phyloP scores from a whole-genome alignment of 805 yeast genomes.

The Kregervanrija fluxuum region DNA sequence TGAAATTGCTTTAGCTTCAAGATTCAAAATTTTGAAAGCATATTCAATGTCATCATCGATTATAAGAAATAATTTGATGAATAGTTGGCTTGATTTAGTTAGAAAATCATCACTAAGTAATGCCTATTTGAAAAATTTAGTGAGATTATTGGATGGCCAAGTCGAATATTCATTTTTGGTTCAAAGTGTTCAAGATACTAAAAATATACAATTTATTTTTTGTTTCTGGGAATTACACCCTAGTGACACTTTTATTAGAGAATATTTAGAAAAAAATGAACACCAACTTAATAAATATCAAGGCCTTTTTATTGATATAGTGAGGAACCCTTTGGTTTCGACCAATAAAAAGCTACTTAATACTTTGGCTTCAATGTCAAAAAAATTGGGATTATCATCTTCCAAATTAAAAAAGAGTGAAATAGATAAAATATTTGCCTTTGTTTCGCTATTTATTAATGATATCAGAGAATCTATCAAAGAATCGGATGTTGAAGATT shows the following conservation, averaged over 20 bases:
- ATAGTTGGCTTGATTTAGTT: slow-evolving; percentile 19
- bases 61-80: slow-evolving; percentile 8
- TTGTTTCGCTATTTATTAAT: slow-evolving; percentile 12
- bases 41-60: slow-evolving; percentile 11
- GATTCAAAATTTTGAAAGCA: slow-evolving; percentile 16
- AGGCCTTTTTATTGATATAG: slow-evolving; percentile 7
- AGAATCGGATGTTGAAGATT: no score
- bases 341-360: slow-evolving; percentile 3
- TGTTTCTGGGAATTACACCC: slow-evolving; percentile 23
- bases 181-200: slow-evolving; percentile 8
- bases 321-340: slow-evolving; percentile 10
- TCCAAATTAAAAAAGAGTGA: slow-evolving; percentile 1
- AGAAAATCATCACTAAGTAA: slow-evolving; percentile 3
- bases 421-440: slow-evolving; percentile 10
- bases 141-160: slow-evolving; percentile 12
- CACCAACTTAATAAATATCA: slow-evolving; percentile 5
- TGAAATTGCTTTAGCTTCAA: slow-evolving; percentile 17
- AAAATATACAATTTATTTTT: slow-evolving; percentile 13
- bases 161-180: slow-evolving; percentile 8
- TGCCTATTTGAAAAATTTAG: slow-evolving; percentile 15
- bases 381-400: slow-evolving; percentile 6
- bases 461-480: slow-evolving; percentile 8
- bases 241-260: slow-evolving; percentile 8
- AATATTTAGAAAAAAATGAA: slow-evolving; percentile 7
- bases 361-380: slow-evolving; percentile 11